phyloP scores from a whole-genome alignment of 495 filamentous ascomycete species.

The Bathelium albidoporum region DNA sequence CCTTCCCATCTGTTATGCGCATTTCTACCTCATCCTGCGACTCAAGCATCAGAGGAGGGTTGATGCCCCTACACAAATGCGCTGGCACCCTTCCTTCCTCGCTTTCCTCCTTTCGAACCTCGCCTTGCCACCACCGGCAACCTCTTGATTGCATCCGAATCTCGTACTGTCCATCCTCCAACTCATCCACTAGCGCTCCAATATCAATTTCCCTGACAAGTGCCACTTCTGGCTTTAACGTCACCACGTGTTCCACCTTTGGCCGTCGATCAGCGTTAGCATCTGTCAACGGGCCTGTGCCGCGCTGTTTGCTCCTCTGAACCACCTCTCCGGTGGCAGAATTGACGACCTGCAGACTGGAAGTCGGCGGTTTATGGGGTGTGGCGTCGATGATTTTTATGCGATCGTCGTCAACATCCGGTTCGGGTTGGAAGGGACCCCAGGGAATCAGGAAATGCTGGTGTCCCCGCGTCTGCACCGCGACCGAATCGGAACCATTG shows the following conservation, averaged over 20 bases:
- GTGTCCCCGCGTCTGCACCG: conserved; percentile 20
- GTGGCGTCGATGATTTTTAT: conserved; percentile 4
- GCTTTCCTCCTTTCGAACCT: conserved; percentile 7
- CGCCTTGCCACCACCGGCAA: conserved; percentile 4
- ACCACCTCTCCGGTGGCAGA: conserved; percentile 5
- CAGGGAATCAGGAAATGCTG: conserved; percentile 19
- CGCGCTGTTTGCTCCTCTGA: background rate
- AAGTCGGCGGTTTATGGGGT: background rate
- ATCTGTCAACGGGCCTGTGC: background rate
- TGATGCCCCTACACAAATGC: conserved; percentile 5
- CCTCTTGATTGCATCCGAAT: background rate
- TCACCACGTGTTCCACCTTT: conserved; percentile 5
- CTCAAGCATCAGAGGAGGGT: background rate
- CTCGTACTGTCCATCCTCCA: conserved; percentile 5
- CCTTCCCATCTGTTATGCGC: conserved; percentile 1
- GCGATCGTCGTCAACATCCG: conserved; percentile 2
- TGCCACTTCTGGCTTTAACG: background rate
- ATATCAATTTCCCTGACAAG: conserved; percentile 3
- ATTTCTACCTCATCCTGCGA: conserved; percentile 3
- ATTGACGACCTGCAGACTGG: conserved; percentile 6
- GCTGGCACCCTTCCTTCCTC: conserved; percentile 4
- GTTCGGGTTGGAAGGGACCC: conserved; percentile 19
- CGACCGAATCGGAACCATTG: conserved; percentile 12
- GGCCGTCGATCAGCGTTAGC: conserved; percentile 3
- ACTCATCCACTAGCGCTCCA: background rate